These are phyloP conservation scores for Rhododendron molle DNA, from an alignment of 148 eudicot genomes.

Conservation along the genomic window DNA sequence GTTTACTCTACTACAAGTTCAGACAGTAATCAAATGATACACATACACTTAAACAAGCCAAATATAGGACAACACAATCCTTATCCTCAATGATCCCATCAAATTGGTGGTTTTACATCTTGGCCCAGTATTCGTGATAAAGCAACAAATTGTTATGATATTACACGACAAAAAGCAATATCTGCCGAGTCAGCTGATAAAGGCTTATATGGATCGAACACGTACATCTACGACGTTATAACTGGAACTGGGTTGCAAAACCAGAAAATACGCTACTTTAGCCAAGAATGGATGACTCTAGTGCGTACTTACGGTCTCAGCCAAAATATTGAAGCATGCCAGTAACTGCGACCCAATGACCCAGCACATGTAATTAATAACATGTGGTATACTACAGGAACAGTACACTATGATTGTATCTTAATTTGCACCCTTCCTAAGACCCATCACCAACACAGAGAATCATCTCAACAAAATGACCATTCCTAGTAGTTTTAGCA, in stretches of 20 bases:
- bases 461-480: neutral
- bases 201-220: neutral
- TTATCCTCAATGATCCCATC: neutral
- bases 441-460: neutral
- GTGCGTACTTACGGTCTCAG: neutral
- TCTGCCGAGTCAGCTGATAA: neutral
- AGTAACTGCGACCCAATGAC: neutral
- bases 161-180: neutral
- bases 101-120: neutral
- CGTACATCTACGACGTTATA: neutral
- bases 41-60: neutral
- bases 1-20: neutral
- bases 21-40: neutral
- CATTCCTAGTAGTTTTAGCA: constrained; percentile 4
- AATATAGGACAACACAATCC: neutral
- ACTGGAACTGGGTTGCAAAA: neutral
- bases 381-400: neutral
- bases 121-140: neutral
- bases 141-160: neutral
- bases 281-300: neutral
- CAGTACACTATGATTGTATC: neutral
- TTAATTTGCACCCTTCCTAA: neutral
- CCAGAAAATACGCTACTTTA: neutral
- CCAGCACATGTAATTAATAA: neutral
- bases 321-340: neutral